Base-by-base conservation (phyloP, 1,284 basidiomycete genomes). In the Filobasidium uniguttulatum region DNA sequence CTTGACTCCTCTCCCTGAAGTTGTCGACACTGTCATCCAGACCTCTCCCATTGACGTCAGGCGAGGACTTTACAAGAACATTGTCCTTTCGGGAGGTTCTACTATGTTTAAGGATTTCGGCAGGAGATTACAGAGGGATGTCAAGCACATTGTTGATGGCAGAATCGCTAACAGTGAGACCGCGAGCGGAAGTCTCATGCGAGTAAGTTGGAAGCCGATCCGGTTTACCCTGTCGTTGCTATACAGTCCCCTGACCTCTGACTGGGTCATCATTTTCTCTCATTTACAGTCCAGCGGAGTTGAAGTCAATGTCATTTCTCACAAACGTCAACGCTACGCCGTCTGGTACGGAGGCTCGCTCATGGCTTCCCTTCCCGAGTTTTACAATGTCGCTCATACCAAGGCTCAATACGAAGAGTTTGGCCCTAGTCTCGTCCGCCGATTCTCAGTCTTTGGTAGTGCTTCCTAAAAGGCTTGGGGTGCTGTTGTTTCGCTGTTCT, bases 81-180 rank as follows among this genome's bases (percentile, higher is more conserved):
- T 94, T 57, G 90, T 96, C 15, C 72, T 94, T 5, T 87, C 83
- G 0, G 90, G 90, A 49, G 90, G 90, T n/a, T 89, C 85, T 14
- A 96, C 90, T 46, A 93, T 93, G 90, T 94, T 91, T 75, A 85
- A 94, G 61, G 84, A 97, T 74, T 98, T 99, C 68, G 90, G 89
- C 15, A 82, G 88, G 63, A 81, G 94, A 49, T 77, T 99, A 56
- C 91, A 96, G 72, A 82, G 91, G 49, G 94, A 98, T 65, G 72
- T 99, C 49, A 91, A 91, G 72, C 81, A 87, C 58, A 74, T 99
- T 37, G 94, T 98, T 36, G 91, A 97, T 68, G 81, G 82, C 55
- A 76, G 94, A 52, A 77, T 98, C 54, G 83, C 87, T 53, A 79
- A 79, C 2, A 83, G 80, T 57, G 85, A 82, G 43, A 65, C 77